phyloP scores from a whole-genome alignment of 495 filamentous ascomycete species.

The Melanomma pulvis-pyrius region DNA sequence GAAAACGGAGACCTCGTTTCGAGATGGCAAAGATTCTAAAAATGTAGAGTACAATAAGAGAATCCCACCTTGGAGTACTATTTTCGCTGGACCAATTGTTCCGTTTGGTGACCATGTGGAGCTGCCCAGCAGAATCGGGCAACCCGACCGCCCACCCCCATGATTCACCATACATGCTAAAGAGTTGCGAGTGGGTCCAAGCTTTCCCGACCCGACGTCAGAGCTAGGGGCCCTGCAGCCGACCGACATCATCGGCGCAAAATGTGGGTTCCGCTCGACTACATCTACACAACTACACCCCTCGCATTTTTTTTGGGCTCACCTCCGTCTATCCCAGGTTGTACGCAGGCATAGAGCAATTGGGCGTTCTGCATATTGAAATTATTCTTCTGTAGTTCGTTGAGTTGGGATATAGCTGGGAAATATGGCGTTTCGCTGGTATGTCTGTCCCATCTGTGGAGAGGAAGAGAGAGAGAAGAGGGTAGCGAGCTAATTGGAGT shows the following conservation, averaged over 20 bases:
- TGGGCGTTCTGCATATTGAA: background rate
- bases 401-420: background rate
- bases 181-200: too few species aligned
- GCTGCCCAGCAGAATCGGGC: background rate
- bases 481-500: background rate
- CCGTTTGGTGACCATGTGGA: too few species aligned
- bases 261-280: background rate
- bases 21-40: too few species aligned
- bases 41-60: too few species aligned
- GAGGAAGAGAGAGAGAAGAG: background rate
- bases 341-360: too few species aligned
- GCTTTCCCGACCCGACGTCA: background rate
- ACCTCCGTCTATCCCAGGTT: too few species aligned
- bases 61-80: too few species aligned
- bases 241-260: constrained; percentile 21
- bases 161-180: too few species aligned
- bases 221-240: background rate
- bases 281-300: background rate
- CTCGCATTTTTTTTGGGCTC: background rate
- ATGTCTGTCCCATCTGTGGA: background rate
- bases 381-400: background rate
- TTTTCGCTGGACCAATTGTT: too few species aligned
- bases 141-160: background rate
- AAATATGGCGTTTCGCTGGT: constrained; percentile 27
- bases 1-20: too few species aligned